A percentile compares a stretch with the other conserved stretches of the same genome.
phyloP scores from a whole-genome alignment of 2,329 filamentous ascomycete species.

The Curvularia spicifera region DNA sequence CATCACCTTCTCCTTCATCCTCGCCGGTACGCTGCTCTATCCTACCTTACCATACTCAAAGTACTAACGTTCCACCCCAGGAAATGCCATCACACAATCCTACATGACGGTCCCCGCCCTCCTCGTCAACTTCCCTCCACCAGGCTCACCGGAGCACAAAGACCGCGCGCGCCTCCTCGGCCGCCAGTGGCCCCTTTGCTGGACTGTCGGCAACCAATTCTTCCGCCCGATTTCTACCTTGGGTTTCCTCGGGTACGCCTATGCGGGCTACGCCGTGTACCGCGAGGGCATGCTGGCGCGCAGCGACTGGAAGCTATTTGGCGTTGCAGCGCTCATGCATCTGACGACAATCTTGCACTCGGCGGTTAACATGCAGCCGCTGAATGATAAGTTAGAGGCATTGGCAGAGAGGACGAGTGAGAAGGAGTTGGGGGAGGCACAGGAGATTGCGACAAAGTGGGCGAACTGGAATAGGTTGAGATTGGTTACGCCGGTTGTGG shows the following conservation, averaged over 20 bases:
- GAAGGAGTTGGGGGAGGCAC: constrained; percentile 43
- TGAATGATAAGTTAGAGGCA: constrained; percentile 57
- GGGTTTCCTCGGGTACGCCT: constrained; percentile 57
- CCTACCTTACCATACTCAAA: neutral
- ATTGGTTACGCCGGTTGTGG: constrained; percentile 45
- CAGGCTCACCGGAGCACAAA: constrained; percentile 51
- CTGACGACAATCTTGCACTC: constrained; percentile 58
- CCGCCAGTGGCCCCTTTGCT: constrained; percentile 59
- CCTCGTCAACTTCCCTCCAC: constrained; percentile 55
- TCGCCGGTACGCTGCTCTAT: constrained; percentile 49
- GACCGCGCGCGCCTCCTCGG: constrained; percentile 55
- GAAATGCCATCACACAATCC: constrained; percentile 61
- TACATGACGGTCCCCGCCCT: constrained; percentile 60
- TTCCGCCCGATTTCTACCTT: constrained; percentile 60
- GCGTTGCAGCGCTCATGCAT: constrained; percentile 54
- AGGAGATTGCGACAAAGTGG: constrained; percentile 46
- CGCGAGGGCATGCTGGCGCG: constrained; percentile 38
- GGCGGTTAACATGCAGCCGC: constrained; percentile 59
- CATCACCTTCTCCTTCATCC: constrained; percentile 58
- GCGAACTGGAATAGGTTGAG: constrained; percentile 46
- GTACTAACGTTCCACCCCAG: constrained; percentile 34
- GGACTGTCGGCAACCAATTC: constrained; percentile 59
- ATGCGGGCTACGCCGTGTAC: constrained; percentile 50
- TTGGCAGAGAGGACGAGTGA: constrained; percentile 44
- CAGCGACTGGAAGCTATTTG: constrained; percentile 56